A percentile compares a stretch with the other conserved stretches of the same genome.
Evolutionary conservation across 441 rosid species (phyloP).

Genomic region (Syzygium syzygioides): DNA sequence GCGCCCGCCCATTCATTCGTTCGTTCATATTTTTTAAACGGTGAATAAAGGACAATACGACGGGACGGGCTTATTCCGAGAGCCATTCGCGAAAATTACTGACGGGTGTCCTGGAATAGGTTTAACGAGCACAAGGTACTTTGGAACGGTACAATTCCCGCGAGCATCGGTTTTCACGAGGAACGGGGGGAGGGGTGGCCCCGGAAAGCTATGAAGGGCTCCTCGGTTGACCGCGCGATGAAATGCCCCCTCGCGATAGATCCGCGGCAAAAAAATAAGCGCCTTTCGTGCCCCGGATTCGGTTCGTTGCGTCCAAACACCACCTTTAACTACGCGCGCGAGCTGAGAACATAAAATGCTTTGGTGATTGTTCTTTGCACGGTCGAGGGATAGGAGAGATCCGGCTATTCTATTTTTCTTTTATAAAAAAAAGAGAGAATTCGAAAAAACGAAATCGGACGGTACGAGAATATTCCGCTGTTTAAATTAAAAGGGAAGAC

Average conservation of each 20-base stretch:
- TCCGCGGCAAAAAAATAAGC: neutral
- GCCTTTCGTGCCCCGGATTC: neutral
- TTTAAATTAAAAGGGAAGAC: neutral
- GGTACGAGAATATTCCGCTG: neutral
- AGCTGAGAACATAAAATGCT: neutral
- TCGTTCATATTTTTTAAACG: too few relatives aligned
- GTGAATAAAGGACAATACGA: too few relatives aligned
- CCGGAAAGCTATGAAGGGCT: neutral
- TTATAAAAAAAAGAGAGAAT: neutral
- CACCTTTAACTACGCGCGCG: neutral
- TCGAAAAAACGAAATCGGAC: neutral
- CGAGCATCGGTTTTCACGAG: neutral
- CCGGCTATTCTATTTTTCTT: too few relatives aligned
- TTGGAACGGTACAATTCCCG: neutral
- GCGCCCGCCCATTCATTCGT: too few relatives aligned
- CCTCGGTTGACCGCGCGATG: neutral
- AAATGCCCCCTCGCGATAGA: neutral
- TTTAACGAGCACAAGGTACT: neutral
- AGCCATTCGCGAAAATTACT: neutral
- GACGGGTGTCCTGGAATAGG: rapidly evolving
- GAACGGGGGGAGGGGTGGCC: too few relatives aligned
- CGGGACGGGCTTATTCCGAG: neutral
- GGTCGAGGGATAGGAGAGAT: neutral
- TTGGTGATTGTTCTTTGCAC: neutral
- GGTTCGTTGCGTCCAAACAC: neutral